These are phyloP conservation scores for Centaurea solstitialis DNA, from an alignment of 129 eudicot species.

Conservation along the genomic window DNA sequence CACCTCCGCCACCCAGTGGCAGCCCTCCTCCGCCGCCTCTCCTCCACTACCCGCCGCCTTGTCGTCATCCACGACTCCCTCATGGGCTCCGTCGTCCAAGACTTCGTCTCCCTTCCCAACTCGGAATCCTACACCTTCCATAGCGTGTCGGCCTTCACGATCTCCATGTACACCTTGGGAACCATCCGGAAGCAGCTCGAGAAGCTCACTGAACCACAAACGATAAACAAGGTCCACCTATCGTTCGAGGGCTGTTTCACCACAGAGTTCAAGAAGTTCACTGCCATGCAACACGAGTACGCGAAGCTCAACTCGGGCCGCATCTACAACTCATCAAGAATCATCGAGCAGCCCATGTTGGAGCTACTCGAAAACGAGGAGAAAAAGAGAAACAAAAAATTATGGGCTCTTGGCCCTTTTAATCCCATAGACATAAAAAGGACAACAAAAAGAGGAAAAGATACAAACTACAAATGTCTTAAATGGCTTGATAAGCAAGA, in stretches of 20 bases:
- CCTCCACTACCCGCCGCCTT: slow-evolving; percentile 28
- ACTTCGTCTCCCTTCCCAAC: slow-evolving; percentile 33
- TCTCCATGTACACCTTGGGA: slow-evolving; percentile 5
- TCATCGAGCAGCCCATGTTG: slow-evolving; percentile 30
- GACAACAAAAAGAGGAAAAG: neutral
- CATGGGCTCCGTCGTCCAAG: slow-evolving; percentile 59
- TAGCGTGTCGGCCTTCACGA: slow-evolving; percentile 43
- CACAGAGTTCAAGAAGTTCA: slow-evolving; percentile 22
- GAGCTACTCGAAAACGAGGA: slow-evolving; percentile 30
- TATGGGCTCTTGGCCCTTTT: slow-evolving; percentile 50
- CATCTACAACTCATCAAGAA: slow-evolving; percentile 37
- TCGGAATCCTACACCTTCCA: slow-evolving; percentile 56
- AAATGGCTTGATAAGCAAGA: slow-evolving; percentile 65
- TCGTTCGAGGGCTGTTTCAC: slow-evolving; percentile 42
- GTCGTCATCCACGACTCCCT: slow-evolving; percentile 53
- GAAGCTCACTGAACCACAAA: neutral
- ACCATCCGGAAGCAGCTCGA: slow-evolving; percentile 2
- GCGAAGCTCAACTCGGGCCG: slow-evolving; percentile 32
- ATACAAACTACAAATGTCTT: slow-evolving; percentile 21
- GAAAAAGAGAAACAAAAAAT: slow-evolving; percentile 7
- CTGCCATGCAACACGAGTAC: slow-evolving; percentile 4
- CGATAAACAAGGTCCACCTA: slow-evolving; percentile 19
- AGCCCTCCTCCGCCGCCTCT: slow-evolving; percentile 27
- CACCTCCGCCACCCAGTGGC: slow-evolving; percentile 48
- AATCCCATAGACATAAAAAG: slow-evolving; percentile 16